These are phyloP conservation scores for Cryptosporidium parvum DNA, from an alignment of 169 alveolate genomes.

Conservation along the genomic window DNA sequence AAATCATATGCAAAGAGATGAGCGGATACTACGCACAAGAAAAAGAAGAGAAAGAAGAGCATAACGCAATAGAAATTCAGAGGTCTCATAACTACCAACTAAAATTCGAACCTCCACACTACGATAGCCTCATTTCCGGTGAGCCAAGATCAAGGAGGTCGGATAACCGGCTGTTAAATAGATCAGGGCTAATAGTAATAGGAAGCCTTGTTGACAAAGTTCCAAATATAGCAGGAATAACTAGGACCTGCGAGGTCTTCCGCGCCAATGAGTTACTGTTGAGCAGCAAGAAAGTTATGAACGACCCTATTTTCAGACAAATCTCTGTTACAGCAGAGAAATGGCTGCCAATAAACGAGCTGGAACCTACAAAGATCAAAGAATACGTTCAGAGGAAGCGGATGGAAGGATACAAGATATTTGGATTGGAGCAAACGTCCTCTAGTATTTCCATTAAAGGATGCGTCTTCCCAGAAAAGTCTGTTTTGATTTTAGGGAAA, in stretches of 20 bases:
- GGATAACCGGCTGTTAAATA: constrained; percentile 48
- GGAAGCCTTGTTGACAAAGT: constrained; percentile 90
- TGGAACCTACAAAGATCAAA: constrained; percentile 78
- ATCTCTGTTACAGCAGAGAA: constrained; percentile 91
- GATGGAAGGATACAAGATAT: constrained; percentile 85
- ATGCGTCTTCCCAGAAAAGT: constrained; percentile 86
- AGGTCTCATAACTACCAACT: constrained; percentile 65
- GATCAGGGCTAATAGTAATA: constrained; percentile 87
- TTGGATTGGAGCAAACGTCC: constrained; percentile 92
- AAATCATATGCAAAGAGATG: constrained; percentile 33
- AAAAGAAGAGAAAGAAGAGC: not conserved
- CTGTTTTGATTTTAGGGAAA: constrained; percentile 89
- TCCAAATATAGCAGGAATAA: constrained; percentile 92
- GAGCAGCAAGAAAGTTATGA: constrained; percentile 79
- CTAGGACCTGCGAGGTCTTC: constrained; percentile 92
- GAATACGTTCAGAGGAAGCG: constrained; percentile 80
- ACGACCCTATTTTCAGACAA: constrained; percentile 84
- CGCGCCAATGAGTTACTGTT: constrained; percentile 80
- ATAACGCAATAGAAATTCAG: not conserved
- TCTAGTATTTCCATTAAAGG: constrained; percentile 82
- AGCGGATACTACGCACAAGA: constrained; percentile 30
- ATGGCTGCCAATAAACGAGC: constrained; percentile 90
- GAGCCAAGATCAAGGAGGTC: constrained; percentile 43
- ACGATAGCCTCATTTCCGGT: constrained; percentile 8
- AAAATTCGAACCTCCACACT: constrained; percentile 77